These are phyloP conservation scores for Auricularia sp. DNA, from an alignment of 768 basidiomycete genomes.

Conservation along the genomic window DNA sequence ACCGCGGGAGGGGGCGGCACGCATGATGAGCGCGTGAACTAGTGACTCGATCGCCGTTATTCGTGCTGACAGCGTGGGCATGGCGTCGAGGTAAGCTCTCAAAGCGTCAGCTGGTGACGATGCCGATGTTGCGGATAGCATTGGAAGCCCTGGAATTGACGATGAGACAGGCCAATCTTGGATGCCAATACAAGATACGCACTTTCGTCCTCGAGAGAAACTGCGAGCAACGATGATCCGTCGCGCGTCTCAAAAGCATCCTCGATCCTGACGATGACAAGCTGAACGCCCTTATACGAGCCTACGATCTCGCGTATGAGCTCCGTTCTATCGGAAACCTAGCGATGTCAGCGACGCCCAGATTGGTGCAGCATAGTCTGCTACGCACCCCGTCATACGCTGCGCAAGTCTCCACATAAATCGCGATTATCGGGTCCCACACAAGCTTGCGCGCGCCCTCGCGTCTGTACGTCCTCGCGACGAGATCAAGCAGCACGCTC, in stretches of 20 bases:
- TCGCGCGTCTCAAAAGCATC: conserved; percentile 50
- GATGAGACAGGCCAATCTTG: conserved; percentile 8
- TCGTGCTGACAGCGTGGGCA: conserved; percentile 68
- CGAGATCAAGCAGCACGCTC: conserved; percentile 57
- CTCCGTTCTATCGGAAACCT: conserved; percentile 4
- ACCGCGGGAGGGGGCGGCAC: conserved; percentile 44
- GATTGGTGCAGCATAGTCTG: not conserved
- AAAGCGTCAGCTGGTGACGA: conserved; percentile 16
- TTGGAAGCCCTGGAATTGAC: conserved; percentile 4
- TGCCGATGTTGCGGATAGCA: conserved; percentile 14
- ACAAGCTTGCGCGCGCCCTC: conserved; percentile 28
- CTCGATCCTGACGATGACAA: conserved; percentile 42
- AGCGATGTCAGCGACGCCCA: not conserved
- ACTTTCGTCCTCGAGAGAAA: conserved; percentile 50
- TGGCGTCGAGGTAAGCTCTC: conserved; percentile 44
- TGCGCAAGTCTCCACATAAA: conserved; percentile 60
- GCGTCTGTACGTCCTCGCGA: conserved; percentile 47
- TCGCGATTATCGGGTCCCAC: conserved; percentile 53
- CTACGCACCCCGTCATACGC: conserved; percentile 34
- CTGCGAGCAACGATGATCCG: conserved; percentile 19
- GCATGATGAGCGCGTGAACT: conserved; percentile 56
- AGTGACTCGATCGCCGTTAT: conserved; percentile 47
- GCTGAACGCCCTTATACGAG: conserved; percentile 4
- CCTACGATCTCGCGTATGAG: conserved; percentile 3
- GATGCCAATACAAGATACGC: conserved; percentile 15